A percentile compares a stretch with the other conserved stretches of the same genome.
Evolutionary conservation across 148 eudicot genomes (phyloP).

Genomic region (Mesembryanthemum crystallinum): DNA sequence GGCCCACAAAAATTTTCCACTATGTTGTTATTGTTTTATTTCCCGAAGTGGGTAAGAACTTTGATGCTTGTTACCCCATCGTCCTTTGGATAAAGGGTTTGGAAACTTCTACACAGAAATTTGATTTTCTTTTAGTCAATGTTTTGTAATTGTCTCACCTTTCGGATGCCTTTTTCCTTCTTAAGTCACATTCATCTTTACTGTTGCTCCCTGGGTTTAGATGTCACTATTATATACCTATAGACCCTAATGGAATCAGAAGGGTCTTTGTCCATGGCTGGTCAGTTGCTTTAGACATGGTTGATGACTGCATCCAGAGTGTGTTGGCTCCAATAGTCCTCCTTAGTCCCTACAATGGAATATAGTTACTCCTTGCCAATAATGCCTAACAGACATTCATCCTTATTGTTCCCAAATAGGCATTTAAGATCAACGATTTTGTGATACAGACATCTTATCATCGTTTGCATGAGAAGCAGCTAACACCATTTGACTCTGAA

Average conservation of each 20-base stretch:
- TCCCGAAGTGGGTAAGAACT: background rate
- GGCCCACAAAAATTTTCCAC: background rate
- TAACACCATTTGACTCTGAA: slow-evolving; percentile 14
- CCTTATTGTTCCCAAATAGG: background rate
- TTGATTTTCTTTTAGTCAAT: background rate
- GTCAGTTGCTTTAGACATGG: background rate
- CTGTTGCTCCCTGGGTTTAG: background rate
- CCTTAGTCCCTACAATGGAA: slow-evolving; percentile 1
- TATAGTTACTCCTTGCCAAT: no score
- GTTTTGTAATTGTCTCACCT: background rate
- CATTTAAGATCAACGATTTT: slow-evolving; percentile 12
- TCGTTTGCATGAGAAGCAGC: slow-evolving; percentile 21
- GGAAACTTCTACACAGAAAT: background rate
- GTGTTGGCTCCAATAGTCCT: slow-evolving; percentile 8
- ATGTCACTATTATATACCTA: background rate
- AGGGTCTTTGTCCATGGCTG: background rate
- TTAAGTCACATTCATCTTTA: background rate
- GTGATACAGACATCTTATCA: slow-evolving; percentile 17
- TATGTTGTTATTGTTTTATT: background rate
- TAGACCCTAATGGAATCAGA: background rate
- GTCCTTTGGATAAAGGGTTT: background rate
- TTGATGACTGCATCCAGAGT: background rate
- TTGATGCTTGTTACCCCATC: background rate
- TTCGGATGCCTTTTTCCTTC: background rate
- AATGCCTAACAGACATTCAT: background rate